phyloP scores from a whole-genome alignment of 2,329 filamentous ascomycete species.

The Apiospora sp. region DNA sequence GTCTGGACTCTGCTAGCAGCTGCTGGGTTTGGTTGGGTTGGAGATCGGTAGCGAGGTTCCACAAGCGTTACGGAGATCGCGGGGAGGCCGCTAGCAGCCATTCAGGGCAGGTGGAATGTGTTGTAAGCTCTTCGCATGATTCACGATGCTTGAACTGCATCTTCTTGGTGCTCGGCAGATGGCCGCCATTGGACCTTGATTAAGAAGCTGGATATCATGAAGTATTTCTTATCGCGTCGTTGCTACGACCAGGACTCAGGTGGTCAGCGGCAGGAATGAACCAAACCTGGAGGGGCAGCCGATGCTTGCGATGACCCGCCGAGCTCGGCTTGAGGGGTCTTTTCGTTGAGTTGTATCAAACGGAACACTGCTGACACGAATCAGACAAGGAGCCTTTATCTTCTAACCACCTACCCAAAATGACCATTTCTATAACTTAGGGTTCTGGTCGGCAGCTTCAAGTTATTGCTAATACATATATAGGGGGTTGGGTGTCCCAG shows the following conservation, averaged over 20 bases:
- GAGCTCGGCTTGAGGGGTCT: not conserved
- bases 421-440: not conserved
- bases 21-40: not conserved
- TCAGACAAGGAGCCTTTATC: not conserved
- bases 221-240: not conserved
- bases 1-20: constrained; percentile 1
- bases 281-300: constrained; percentile 13
- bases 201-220: not conserved
- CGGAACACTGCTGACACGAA: not conserved
- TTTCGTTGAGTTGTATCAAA: not conserved
- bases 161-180: not conserved
- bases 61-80: constrained; percentile 18
- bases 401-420: not conserved
- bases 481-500: not conserved
- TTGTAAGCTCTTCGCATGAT: not conserved
- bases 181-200: not conserved
- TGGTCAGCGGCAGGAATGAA: not conserved
- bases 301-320: not conserved
- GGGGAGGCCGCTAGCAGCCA: not conserved
- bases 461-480: not conserved
- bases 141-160: constrained; percentile 13
- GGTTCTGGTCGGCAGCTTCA: not conserved
- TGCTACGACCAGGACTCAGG: not conserved
- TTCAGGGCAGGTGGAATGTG: constrained; percentile 10
- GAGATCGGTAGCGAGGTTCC: constrained; percentile 17